A percentile compares a stretch with the other conserved stretches of the same genome.
Evolutionary conservation across 768 basidiomycete genomes (phyloP).

Genomic region (Glaciozyma antarctica): DNA sequence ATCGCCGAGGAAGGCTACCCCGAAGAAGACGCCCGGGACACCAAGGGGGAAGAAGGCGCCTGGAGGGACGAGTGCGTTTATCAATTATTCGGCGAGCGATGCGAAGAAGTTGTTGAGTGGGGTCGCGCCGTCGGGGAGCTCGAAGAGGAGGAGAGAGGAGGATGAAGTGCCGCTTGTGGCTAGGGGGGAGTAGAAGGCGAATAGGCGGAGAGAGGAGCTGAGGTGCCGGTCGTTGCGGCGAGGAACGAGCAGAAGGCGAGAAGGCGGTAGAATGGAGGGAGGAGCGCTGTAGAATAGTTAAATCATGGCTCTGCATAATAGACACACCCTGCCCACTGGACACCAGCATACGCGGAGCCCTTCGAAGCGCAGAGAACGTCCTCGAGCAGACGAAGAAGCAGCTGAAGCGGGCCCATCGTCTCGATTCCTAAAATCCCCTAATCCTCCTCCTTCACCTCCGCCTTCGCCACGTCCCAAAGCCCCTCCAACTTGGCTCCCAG

Average conservation of each 20-base stretch:
- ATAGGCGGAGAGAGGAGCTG: conserved; percentile 5
- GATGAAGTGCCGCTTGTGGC: conserved; percentile 20
- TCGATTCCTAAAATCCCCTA: background rate
- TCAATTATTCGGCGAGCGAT: conserved; percentile 26
- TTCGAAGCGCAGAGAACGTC: background rate
- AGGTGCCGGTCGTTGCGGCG: conserved; percentile 10
- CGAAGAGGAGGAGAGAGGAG: conserved; percentile 31
- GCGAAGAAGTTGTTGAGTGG: conserved; percentile 33
- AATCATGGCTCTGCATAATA: no score
- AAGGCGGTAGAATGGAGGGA: no score
- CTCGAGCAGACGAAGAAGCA: background rate
- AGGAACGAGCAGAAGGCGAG: background rate
- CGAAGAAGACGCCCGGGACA: background rate
- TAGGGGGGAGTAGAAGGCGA: background rate
- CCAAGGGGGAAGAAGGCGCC: background rate
- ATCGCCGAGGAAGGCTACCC: conserved; percentile 10
- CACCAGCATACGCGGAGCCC: no score
- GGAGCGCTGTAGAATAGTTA: no score
- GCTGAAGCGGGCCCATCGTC: background rate
- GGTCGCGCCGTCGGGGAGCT: conserved; percentile 34
- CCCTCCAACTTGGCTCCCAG: conserved; percentile 75
- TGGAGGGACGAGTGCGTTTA: conserved; percentile 12
- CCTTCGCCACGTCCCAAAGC: conserved; percentile 89
- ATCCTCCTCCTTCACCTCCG: conserved; percentile 16
- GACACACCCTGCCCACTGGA: no score